Evolutionary conservation across 192 early-diverging fungal species (phyloP).

Genomic region (Umbelopsis isabellina): DNA sequence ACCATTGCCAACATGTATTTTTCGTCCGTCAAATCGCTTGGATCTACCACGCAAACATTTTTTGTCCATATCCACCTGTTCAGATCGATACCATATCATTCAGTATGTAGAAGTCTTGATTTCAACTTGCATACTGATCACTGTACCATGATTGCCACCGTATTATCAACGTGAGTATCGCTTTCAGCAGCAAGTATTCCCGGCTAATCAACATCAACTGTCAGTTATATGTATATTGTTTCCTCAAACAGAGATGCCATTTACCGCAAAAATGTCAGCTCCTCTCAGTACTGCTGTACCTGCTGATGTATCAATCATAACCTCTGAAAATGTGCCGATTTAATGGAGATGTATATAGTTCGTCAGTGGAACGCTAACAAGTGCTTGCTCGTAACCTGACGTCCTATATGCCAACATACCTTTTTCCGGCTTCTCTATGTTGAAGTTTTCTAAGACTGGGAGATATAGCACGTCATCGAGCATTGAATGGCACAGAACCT

Average conservation of each 20-base stretch:
- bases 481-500: constrained; percentile 8
- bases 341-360: neutral
- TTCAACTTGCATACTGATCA: neutral
- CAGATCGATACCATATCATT: neutral
- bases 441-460: constrained; percentile 4
- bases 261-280: constrained; percentile 31
- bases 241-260: neutral
- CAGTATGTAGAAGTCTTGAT: neutral
- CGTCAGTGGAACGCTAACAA: no score
- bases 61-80: constrained; percentile 25
- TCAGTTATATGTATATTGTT: neutral
- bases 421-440: constrained; percentile 14
- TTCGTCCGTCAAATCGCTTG: constrained; percentile 14
- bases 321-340: neutral
- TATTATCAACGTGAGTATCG: constrained; percentile 6
- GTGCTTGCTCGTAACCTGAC: no score
- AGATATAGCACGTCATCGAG: constrained; percentile 24
- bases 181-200: constrained; percentile 17
- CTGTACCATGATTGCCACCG: constrained; percentile 26
- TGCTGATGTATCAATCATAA: constrained; percentile 18
- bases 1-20: constrained; percentile 19
- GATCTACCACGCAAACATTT: constrained; percentile 19
- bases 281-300: constrained; percentile 22
- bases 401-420: neutral
- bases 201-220: constrained; percentile 5